Percentiles rank a stretch among this genome's conserved stretches.
Evolutionary conservation across 257 asterid genomes (phyloP).

Genomic region (Marsdenia floribunda): DNA sequence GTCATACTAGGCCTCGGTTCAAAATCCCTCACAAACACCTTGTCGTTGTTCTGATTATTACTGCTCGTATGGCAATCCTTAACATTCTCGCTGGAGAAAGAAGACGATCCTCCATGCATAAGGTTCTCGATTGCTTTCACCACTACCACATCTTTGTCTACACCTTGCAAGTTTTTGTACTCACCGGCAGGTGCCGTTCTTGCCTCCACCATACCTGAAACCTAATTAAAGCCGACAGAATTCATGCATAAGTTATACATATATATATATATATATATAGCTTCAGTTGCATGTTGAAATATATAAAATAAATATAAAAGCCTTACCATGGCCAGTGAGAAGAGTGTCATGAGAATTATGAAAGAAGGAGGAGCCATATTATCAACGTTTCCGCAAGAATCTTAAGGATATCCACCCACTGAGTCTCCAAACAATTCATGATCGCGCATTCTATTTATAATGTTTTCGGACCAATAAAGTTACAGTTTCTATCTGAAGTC

Average conservation of each 20-base stretch:
- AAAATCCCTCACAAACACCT: no score
- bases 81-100: background rate
- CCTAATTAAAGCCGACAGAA: slow-evolving; percentile 9
- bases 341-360: background rate
- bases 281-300: background rate
- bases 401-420: background rate
- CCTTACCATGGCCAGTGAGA: background rate
- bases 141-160: slow-evolving; percentile 13
- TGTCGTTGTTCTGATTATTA: no score
- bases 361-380: background rate
- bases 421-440: no score
- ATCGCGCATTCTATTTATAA: no score
- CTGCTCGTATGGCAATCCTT: slow-evolving; percentile 13
- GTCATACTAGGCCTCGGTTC: background rate
- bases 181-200: slow-evolving; percentile 3
- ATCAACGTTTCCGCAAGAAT: background rate
- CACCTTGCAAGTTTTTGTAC: slow-evolving; percentile 20
- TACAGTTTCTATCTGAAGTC: no score
- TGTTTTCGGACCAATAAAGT: no score
- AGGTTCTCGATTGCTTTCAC: slow-evolving; percentile 15
- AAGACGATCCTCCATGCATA: slow-evolving; percentile 6
- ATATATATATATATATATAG: no score
- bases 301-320: background rate
- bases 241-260: background rate
- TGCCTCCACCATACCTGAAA: slow-evolving; percentile 10